These are phyloP conservation scores for Quercus dentata DNA, from an alignment of 306 rosid genomes.

Conservation along the genomic window DNA sequence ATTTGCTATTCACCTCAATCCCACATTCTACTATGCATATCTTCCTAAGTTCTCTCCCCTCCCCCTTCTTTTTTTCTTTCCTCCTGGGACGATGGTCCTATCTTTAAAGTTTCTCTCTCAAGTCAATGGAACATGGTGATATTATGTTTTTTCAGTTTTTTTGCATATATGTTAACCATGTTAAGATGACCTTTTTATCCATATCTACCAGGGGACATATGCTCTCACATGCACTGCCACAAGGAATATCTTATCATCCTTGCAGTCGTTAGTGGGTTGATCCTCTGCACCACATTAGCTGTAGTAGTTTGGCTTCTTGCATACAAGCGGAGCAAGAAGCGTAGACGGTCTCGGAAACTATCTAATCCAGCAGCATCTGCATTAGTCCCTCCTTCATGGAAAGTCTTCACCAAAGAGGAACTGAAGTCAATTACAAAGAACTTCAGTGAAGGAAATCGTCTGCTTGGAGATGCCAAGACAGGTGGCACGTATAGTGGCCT, in stretches of 20 bases:
- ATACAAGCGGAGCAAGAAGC: slow-evolving; percentile 82
- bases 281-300: slow-evolving; percentile 71
- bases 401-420: slow-evolving; percentile 89
- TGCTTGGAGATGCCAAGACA: slow-evolving; percentile 87
- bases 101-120: background rate
- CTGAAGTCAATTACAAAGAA: slow-evolving; percentile 82
- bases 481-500: slow-evolving; percentile 92
- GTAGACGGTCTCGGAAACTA: slow-evolving; percentile 71
- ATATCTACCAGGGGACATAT: slow-evolving; percentile 46
- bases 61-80: no score
- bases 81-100: no score
- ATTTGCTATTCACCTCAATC: background rate
- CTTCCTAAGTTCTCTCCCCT: no score
- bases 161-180: background rate
- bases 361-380: slow-evolving; percentile 68
- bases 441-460: slow-evolving; percentile 97
- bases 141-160: background rate
- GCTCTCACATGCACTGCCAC: slow-evolving; percentile 80
- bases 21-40: background rate
- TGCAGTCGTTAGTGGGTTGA: slow-evolving; percentile 83
- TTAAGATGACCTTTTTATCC: slow-evolving; percentile 9
- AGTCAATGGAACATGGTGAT: background rate
- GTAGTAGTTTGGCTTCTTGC: slow-evolving; percentile 94
- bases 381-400: slow-evolving; percentile 79
- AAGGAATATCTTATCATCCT: slow-evolving; percentile 86